phyloP scores from a whole-genome alignment of 2,329 filamentous ascomycete genomes.

The Ophiocordyceps sinensis region DNA sequence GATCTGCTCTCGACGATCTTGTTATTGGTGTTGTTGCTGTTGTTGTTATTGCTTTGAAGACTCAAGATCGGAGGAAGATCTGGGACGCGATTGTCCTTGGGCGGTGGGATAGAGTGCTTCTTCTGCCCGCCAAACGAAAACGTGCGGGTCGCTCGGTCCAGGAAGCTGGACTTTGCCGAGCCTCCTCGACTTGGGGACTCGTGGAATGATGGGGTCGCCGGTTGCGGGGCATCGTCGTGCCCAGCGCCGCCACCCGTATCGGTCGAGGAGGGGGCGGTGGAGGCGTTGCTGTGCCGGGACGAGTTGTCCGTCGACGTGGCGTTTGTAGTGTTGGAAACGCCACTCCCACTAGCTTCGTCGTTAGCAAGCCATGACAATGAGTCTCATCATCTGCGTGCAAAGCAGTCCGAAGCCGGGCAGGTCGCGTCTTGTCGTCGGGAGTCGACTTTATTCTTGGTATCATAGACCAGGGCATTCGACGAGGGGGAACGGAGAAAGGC shows the following conservation, averaged over 20 bases:
- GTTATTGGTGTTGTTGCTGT: too few relatives aligned
- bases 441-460: too few relatives aligned
- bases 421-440: too few relatives aligned
- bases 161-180: constrained; percentile 33
- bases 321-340: constrained; percentile 47
- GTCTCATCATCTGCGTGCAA: neutral
- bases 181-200: constrained; percentile 22
- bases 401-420: too few relatives aligned
- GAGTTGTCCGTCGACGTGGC: constrained; percentile 45
- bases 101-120: constrained; percentile 23
- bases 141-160: constrained; percentile 41
- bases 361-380: constrained; percentile 14
- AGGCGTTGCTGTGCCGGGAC: constrained; percentile 46
- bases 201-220: constrained; percentile 22
- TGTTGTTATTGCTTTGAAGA: constrained; percentile 14
- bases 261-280: constrained; percentile 45
- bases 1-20: constrained; percentile 22
- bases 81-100: constrained; percentile 14
- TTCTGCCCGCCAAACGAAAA: constrained; percentile 46
- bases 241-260: constrained; percentile 16
- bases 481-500: constrained; percentile 13
- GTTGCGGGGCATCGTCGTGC: constrained; percentile 12
- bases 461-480: too few relatives aligned
- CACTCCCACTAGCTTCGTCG: constrained; percentile 35
- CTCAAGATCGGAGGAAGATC: constrained; percentile 24